phyloP scores from a whole-genome alignment of 1,284 basidiomycete species.

The Heterobasidion annosum region DNA sequence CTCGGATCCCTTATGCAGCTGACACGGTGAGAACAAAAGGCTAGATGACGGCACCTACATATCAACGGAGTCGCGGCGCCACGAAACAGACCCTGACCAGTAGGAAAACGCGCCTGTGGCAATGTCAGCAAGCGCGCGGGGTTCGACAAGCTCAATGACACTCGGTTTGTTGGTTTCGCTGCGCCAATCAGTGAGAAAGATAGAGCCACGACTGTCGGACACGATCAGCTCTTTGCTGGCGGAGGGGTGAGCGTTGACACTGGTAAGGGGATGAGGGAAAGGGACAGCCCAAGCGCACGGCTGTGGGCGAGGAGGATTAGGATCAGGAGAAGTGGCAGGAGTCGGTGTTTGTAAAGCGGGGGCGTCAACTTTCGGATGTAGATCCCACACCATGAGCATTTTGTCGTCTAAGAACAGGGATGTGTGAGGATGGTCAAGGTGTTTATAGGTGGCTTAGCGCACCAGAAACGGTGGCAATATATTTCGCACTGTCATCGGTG shows the following conservation, averaged over 20 bases:
- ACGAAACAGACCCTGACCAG: slow-evolving; percentile 52
- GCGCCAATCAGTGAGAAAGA: slow-evolving; percentile 74
- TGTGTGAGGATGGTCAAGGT: not conserved
- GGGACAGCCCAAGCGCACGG: slow-evolving; percentile 69
- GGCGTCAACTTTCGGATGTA: slow-evolving; percentile 44
- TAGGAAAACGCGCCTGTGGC: slow-evolving; percentile 17
- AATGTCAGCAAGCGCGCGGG: slow-evolving; percentile 46
- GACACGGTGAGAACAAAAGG: not conserved
- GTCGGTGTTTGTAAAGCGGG: slow-evolving; percentile 15
- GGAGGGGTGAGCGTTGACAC: slow-evolving; percentile 61
- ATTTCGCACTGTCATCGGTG: slow-evolving; percentile 53
- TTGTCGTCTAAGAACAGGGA: slow-evolving; percentile 49
- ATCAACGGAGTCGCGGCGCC: slow-evolving; percentile 58
- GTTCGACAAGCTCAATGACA: slow-evolving; percentile 64
- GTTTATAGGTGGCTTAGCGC: slow-evolving; percentile 10
- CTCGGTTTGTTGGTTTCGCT: slow-evolving; percentile 39
- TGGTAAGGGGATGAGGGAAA: slow-evolving; percentile 59
- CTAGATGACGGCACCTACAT: slow-evolving; percentile 36
- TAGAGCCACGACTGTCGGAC: slow-evolving; percentile 60
- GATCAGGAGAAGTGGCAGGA: slow-evolving; percentile 5
- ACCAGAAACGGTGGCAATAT: slow-evolving; percentile 75
- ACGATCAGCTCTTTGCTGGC: slow-evolving; percentile 72
- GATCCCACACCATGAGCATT: slow-evolving; percentile 78
- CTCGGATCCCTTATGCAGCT: not conserved
- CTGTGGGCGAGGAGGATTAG: slow-evolving; percentile 35